Base-by-base conservation (phyloP, 2,329 filamentous ascomycete species). In the Fusarium neocosmosporiellum region DNA sequence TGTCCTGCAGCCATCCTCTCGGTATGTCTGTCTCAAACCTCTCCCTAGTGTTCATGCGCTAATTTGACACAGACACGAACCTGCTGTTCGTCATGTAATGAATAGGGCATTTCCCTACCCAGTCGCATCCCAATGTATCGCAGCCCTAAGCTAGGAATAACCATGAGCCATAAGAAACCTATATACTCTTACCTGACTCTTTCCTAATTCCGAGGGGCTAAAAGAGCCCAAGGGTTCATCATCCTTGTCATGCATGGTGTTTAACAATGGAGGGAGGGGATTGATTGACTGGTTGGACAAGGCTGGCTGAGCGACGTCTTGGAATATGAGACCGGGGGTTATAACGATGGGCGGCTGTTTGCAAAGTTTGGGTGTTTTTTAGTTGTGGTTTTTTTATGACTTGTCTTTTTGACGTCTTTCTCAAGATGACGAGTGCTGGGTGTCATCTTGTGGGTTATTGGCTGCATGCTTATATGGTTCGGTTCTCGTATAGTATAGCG, bases 1-100 rank as follows among this genome's bases (percentile, higher is more conserved):
- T 99, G 76, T 98, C 95, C 80, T 97, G 95, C 86, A 98, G 95
- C 83, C 96, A 99, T 83, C 96, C 96, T 64, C 86, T 99, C 82
- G 94, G 96, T 98, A 91, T 86, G 91, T 60, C 46, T 62, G 33
- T 53, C 22, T 20, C 18, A 3, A 33, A 24, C 22, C 20, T 8
- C 33, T 37, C 53, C 24, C 53, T 2, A 22, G 69, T 75, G 55
- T 76, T 29, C 24, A 29, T n/a, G 24, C 9, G 24, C 65, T 27
- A n/a, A 18, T 11, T 7, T 46, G 60, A 11, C 20, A 13, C 67
- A 91, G 90, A 91, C 80, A 91, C 89, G 66, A 88, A 90, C 78
- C 80, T 91, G 54, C 82, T 90, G 73, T 91, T 91, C 77, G 88
- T 91, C 69, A 88, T 91, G 88, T 91, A 85, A 83, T 73, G 59